Percentiles rank a stretch among this genome's conserved stretches.
phyloP scores from a whole-genome alignment of 1,284 basidiomycete genomes.

The Vanrija humicola region DNA sequence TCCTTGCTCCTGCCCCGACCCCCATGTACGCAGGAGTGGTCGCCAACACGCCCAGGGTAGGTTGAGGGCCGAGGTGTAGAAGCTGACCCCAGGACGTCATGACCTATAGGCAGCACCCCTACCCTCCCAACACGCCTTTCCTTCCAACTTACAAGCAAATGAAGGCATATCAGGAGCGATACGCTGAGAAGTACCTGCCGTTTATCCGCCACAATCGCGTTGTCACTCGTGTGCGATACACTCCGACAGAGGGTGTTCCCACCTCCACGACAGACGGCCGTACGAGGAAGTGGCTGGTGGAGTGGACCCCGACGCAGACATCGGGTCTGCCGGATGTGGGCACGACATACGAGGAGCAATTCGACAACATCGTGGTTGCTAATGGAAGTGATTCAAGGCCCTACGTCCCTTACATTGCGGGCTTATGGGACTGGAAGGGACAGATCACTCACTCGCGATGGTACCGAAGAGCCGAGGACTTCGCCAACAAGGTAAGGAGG shows the following conservation, averaged over 20 bases:
- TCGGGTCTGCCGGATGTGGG: slow-evolving; percentile 4
- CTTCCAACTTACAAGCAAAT: slow-evolving; percentile 8
- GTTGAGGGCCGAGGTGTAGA: background rate
- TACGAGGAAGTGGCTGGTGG: slow-evolving; percentile 7
- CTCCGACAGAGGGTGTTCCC: background rate
- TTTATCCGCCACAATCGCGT: slow-evolving; percentile 9
- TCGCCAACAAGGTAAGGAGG: slow-evolving; percentile 6
- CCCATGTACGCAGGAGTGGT: slow-evolving; percentile 15
- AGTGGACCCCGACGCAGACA: slow-evolving; percentile 10
- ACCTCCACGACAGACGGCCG: background rate
- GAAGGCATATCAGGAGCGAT: slow-evolving; percentile 5
- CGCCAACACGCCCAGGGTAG: slow-evolving; percentile 12
- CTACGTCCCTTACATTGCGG: slow-evolving; percentile 10
- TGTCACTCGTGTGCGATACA: slow-evolving; percentile 10
- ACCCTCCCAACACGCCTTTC: slow-evolving; percentile 6
- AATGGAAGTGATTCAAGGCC: slow-evolving; percentile 13
- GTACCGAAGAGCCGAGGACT: slow-evolving; percentile 9
- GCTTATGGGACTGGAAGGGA: slow-evolving; percentile 13
- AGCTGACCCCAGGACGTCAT: slow-evolving; percentile 7
- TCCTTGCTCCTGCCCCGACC: slow-evolving; percentile 8
- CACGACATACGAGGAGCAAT: slow-evolving; percentile 6
- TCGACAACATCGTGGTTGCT: slow-evolving; percentile 11
- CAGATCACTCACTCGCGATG: slow-evolving; percentile 11
- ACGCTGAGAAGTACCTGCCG: slow-evolving; percentile 1
- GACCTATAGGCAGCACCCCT: slow-evolving; percentile 11